Percentiles rank a stretch among this genome's conserved stretches.
Conservation (phyloP, 1,284 basidiomycete species). For the Macrocystidia cucumis region DNA sequence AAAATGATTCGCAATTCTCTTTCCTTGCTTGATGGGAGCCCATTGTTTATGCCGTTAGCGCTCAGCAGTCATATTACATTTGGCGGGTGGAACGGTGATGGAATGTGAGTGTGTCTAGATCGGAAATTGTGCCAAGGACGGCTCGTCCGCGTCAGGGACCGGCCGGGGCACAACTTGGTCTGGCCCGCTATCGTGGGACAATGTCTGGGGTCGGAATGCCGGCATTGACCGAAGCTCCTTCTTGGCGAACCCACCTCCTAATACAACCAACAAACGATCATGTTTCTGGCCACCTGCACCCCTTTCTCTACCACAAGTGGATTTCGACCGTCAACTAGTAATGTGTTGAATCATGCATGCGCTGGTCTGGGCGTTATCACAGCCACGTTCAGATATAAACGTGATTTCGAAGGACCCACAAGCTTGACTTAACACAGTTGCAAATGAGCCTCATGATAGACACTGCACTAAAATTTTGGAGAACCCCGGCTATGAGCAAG, state of each 20-base stretch:
- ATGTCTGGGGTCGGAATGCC: no score
- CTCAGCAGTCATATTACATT: slow-evolving; percentile 33
- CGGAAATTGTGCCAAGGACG: slow-evolving; percentile 52
- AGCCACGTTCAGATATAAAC: slow-evolving; percentile 37
- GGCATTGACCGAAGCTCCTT: no score
- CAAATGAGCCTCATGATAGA: no score
- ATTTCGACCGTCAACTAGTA: slow-evolving; percentile 38
- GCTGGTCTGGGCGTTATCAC: slow-evolving; percentile 64
- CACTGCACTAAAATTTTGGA: no score
- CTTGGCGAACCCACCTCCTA: no score
- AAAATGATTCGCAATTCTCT: no score
- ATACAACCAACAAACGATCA: slow-evolving; percentile 57
- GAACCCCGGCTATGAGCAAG: no score
- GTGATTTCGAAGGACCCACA: no score
- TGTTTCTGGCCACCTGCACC: slow-evolving; percentile 57
- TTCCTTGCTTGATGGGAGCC: slow-evolving; percentile 42
- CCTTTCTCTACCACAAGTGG: slow-evolving; percentile 36
- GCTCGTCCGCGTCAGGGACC: no score
- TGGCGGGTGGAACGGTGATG: slow-evolving; percentile 19
- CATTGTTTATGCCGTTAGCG: slow-evolving; percentile 48
- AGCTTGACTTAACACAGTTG: no score
- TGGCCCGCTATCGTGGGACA: no score
- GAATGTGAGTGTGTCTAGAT: slow-evolving; percentile 53
- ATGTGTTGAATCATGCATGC: slow-evolving; percentile 46
- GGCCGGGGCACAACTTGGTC: no score